Evolutionary conservation across 2,329 filamentous ascomycete species (phyloP).

Genomic region (Colletotrichum plurivorum): DNA sequence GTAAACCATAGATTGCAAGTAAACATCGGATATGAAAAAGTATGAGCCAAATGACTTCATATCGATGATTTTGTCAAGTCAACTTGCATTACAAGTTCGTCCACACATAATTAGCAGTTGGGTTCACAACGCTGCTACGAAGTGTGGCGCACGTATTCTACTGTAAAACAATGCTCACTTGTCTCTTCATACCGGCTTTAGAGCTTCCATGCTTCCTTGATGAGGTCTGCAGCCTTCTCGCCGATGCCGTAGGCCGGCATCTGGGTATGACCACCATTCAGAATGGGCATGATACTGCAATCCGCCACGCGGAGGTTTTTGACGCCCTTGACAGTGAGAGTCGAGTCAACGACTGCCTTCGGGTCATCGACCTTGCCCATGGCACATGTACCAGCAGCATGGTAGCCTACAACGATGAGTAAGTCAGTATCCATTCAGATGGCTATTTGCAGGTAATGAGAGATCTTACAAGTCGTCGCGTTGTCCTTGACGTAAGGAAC

Average conservation of each 20-base stretch:
- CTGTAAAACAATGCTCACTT: neutral
- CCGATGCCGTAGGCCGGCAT: constrained; percentile 72
- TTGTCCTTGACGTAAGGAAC: constrained; percentile 68
- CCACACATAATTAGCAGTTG: no score
- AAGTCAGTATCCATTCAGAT: neutral
- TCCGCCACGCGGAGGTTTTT: constrained; percentile 68
- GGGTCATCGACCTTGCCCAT: constrained; percentile 62
- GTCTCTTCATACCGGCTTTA: neutral
- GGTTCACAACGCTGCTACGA: no score
- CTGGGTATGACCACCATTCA: constrained; percentile 67
- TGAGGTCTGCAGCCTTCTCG: constrained; percentile 64
- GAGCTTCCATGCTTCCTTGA: constrained; percentile 53
- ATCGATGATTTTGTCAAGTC: no score
- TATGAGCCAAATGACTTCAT: no score
- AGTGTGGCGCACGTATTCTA: neutral
- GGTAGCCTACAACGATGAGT: constrained; percentile 58
- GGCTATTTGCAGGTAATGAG: neutral
- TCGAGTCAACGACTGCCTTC: constrained; percentile 66
- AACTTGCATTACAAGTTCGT: no score
- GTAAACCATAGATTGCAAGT: no score
- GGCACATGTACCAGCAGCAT: constrained; percentile 69
- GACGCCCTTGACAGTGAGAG: constrained; percentile 67
- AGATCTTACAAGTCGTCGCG: constrained; percentile 70
- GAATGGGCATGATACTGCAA: constrained; percentile 64
- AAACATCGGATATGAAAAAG: no score